phyloP scores from a whole-genome alignment of 371 early-diverging fungal species.

The Circinella minor region DNA sequence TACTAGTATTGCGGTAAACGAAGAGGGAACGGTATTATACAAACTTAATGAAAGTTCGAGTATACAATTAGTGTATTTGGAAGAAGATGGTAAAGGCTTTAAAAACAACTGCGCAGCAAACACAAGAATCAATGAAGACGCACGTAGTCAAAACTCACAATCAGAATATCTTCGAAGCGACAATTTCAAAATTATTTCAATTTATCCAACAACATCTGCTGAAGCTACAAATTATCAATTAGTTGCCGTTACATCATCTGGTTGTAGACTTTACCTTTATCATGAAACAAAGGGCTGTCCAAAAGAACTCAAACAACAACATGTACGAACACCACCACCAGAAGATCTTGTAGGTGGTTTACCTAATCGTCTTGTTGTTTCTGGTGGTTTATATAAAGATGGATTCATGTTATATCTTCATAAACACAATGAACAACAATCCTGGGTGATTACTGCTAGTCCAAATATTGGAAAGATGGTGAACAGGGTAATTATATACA shows the following conservation, averaged over 20 bases:
- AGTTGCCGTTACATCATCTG: slow-evolving; percentile 74
- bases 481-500: slow-evolving; percentile 12
- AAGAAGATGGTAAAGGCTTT: slow-evolving; percentile 25
- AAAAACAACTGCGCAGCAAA: slow-evolving; percentile 20
- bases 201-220: slow-evolving; percentile 61
- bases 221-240: slow-evolving; percentile 69
- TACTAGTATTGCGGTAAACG: slow-evolving; percentile 66
- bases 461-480: slow-evolving; percentile 66
- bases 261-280: slow-evolving; percentile 77
- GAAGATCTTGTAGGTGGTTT: neutral
- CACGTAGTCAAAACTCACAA: slow-evolving; percentile 46
- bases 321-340: slow-evolving; percentile 69
- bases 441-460: slow-evolving; percentile 62
- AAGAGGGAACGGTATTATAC: slow-evolving; percentile 39
- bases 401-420: slow-evolving; percentile 67
- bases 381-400: slow-evolving; percentile 63
- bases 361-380: slow-evolving; percentile 21
- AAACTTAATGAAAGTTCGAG: slow-evolving; percentile 53
- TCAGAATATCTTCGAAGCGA: slow-evolving; percentile 36
- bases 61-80: slow-evolving; percentile 63
- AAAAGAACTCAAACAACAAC: slow-evolving; percentile 58
- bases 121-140: slow-evolving; percentile 34
- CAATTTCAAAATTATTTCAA: slow-evolving; percentile 60
- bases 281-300: slow-evolving; percentile 28
- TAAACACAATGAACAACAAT: slow-evolving; percentile 58